Conservation (phyloP, 2,329 filamentous ascomycete genomes). For the Colletotrichum musae region DNA sequence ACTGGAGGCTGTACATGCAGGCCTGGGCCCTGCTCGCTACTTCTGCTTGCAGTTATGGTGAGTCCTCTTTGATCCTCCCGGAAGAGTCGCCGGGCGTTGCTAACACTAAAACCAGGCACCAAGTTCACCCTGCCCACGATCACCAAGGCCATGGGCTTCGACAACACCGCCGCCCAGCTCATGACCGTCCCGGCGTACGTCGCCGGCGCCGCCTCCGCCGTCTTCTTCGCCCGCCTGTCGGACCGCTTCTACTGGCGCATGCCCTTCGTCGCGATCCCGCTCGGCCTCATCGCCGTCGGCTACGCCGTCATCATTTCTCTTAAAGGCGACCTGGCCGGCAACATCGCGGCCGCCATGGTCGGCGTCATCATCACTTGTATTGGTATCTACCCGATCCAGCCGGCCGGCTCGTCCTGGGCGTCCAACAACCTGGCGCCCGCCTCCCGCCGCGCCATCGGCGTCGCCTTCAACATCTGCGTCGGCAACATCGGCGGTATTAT, state of each 20-base stretch:
- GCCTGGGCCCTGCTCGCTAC: slow-evolving; percentile 49
- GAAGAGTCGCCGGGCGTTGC: background rate
- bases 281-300: slow-evolving; percentile 72
- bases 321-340: slow-evolving; percentile 56
- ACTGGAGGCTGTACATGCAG: slow-evolving; percentile 50
- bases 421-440: slow-evolving; percentile 74
- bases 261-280: slow-evolving; percentile 74
- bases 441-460: slow-evolving; percentile 53
- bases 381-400: slow-evolving; percentile 79
- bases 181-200: slow-evolving; percentile 73
- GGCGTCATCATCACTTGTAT: slow-evolving; percentile 77
- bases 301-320: slow-evolving; percentile 73
- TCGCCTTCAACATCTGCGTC: slow-evolving; percentile 55
- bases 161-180: slow-evolving; percentile 54
- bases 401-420: slow-evolving; percentile 75
- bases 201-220: slow-evolving; percentile 73
- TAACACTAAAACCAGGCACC: slow-evolving; percentile 44
- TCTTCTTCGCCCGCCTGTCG: slow-evolving; percentile 74
- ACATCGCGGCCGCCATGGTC: slow-evolving; percentile 73
- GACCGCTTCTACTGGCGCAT: slow-evolving; percentile 77
- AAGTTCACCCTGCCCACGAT: slow-evolving; percentile 46
- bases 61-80: background rate
- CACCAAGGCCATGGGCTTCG: slow-evolving; percentile 43
- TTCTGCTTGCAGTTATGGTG: slow-evolving; percentile 41
- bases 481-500: slow-evolving; percentile 59